Evolutionary conservation across 2,329 filamentous ascomycete species (phyloP), one percentile per base, ranked within the genome.

Genomic region (Nectriaceae sp.): DNA sequence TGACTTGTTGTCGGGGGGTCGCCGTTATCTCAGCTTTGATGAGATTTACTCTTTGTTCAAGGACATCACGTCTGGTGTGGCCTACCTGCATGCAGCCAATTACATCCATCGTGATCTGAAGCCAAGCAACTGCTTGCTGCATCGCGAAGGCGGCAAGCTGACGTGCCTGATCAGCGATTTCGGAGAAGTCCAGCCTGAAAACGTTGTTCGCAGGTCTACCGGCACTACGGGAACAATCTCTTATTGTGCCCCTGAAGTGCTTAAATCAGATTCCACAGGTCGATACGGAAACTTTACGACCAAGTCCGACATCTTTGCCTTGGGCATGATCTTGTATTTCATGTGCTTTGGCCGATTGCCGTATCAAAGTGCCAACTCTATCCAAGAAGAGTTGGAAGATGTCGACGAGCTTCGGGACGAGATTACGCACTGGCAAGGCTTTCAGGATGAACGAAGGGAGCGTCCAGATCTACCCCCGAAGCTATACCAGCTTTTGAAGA

Each of bases 281-380:
- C 80, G 80, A 1, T 93, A 89, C 60, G 91, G 89, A 6, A 96
- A 97, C 65, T 99, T 99, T 63, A 96, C 91, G 0, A 92, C 90
- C 21, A 99, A 97, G 65, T 97, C 92, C 0, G 94, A 99, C 64
- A 88, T 99, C n/a, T 99, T 99, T 69, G 97, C 92, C 1, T 75
- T 99, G 0, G 94, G 94, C 41, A 97, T 99, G 93, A 97, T 97
- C 47, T 79, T 99, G 3, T 96, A 97, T 68, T 99, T 99, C 65
- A 88, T 99, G 78, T 99, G 94, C 67, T 99, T 99, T 65, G 90
- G 88, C 2, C 81, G 87, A 40, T 78, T 99, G 11, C 94, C 94
- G 0, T 99, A 97, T 65, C 77, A 73, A 20, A 89, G 87, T 59
- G 90, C 92, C 44, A 93, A 97, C 64, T 79, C 87, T 3, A 78